Evolutionary conservation across 495 filamentous ascomycete genomes (phyloP), one percentile per base, ranked within the genome.

Genomic region (Podospora bellae-mahoneyi): DNA sequence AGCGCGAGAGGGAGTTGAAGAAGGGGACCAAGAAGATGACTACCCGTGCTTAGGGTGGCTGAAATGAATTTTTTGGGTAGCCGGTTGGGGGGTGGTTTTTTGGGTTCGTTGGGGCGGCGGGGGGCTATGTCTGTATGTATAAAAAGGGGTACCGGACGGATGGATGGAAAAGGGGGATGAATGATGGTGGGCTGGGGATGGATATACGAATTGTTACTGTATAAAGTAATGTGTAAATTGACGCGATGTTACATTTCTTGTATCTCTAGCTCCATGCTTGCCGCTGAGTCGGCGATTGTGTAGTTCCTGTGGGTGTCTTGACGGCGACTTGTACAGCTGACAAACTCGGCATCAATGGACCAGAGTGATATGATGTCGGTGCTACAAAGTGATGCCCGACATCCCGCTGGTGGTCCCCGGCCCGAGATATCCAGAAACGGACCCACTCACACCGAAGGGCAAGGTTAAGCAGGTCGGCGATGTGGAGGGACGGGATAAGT

Each of bases 1-100:
- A 99, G 85, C 84, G 85, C 71, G 90, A 95, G 76, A 92, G 91
- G 84, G 92, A 91, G 75, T 77, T 88, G 73, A 89, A 87, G 78
- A 92, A 87, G 76, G 82, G 79, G 34, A 83, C 86, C 77, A 94
- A 92, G 88, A 91, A 86, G 80, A 82, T 84, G 80, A 89, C 85
- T 44, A 27, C 59, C 32, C 59, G 59, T 32, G 59, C 59, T 10
- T 61, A 32, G 13, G 13, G 39, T 10, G 39, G 39, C 3, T 48
- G 13, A 48, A 48, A 48, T 13, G 39, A 10, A 3, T 10, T 3
- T 48, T 48, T 48, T 48, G 7, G 9, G 39, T 48, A 48, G 39
- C 39, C 9, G 39, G 39, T 13, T 18, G 20, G 39, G 39, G 39
- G 13, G 39, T 10, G 39, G 39, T 13, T 48, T 10, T 48, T 48